Percentiles rank a stretch among this genome's conserved stretches.
phyloP scores from a whole-genome alignment of 441 rosid genomes.

The Flueggea neowawraea region DNA sequence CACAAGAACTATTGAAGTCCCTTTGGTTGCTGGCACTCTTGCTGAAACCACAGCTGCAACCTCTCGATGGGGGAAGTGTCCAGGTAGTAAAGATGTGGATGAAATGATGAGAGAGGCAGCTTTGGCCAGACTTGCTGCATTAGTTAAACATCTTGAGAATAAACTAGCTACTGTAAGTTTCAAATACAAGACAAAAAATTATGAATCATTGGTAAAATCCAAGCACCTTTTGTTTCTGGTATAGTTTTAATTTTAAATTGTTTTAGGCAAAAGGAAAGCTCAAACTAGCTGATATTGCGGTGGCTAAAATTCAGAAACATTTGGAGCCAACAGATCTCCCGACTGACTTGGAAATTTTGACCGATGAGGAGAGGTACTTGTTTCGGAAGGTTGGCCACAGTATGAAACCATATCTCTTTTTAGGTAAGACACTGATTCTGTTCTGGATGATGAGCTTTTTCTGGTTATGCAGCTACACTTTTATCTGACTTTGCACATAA shows the following conservation, averaged over 20 bases:
- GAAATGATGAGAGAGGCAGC: conserved; percentile 60
- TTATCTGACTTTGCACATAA: background rate
- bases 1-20: conserved; percentile 28
- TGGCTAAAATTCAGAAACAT: conserved; percentile 66
- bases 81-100: conserved; percentile 45
- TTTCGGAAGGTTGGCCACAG: conserved; percentile 80
- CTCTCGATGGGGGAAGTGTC: conserved; percentile 68
- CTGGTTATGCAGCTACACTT: no score
- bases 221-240: background rate
- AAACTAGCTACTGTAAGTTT: conserved; percentile 64
- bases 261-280: conserved; percentile 65
- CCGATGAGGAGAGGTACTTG: conserved; percentile 78
- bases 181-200: background rate
- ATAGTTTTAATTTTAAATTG: conserved; percentile 19
- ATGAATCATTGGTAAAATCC: conserved; percentile 2
- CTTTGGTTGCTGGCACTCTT: conserved; percentile 75
- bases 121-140: conserved; percentile 42
- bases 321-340: conserved; percentile 80
- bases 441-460: no score
- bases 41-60: conserved; percentile 82
- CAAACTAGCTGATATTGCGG: conserved; percentile 53
- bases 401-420: conserved; percentile 79
- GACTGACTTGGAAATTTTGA: conserved; percentile 70
- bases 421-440: conserved; percentile 48
- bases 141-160: conserved; percentile 57